Evolutionary conservation across 139 green algal genomes (phyloP).

Genomic region (Picochlorum sp.): DNA sequence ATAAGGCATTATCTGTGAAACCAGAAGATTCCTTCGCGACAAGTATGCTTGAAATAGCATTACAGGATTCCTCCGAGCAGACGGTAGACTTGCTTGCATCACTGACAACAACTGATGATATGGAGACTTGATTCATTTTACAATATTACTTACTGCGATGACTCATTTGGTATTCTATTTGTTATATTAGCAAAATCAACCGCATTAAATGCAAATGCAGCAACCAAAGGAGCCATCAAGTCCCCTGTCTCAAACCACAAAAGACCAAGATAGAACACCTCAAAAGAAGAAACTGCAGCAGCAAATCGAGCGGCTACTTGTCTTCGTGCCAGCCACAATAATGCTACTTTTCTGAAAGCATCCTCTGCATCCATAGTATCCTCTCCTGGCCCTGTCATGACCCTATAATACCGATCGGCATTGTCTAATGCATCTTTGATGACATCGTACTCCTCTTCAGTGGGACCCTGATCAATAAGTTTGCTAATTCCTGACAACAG

Average conservation of each 20-base stretch:
- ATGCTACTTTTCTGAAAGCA: slow-evolving; percentile 18
- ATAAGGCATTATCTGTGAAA: slow-evolving; percentile 66
- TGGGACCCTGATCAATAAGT: slow-evolving; percentile 9
- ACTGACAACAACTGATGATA: too few relatives aligned
- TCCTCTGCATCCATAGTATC: slow-evolving; percentile 3
- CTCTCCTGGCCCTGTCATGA: slow-evolving; percentile 5
- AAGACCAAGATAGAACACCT: slow-evolving; percentile 20
- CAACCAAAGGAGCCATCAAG: slow-evolving; percentile 23
- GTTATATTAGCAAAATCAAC: not conserved
- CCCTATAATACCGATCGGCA: slow-evolving; percentile 20
- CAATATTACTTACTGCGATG: too few relatives aligned
- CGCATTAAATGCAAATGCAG: slow-evolving; percentile 8
- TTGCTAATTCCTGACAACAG: slow-evolving; percentile 10
- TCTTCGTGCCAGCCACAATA: slow-evolving; percentile 20
- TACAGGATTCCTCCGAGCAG: slow-evolving; percentile 36
- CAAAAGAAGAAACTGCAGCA: slow-evolving; percentile 2
- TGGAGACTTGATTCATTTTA: too few relatives aligned
- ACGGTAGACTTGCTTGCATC: too few relatives aligned
- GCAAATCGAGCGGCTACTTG: slow-evolving; percentile 18
- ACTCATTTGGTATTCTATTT: not conserved
- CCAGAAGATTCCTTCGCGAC: slow-evolving; percentile 68
- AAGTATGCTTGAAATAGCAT: slow-evolving; percentile 68
- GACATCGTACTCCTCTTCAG: slow-evolving; percentile 23
- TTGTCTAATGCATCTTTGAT: slow-evolving; percentile 29
- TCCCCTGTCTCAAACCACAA: slow-evolving; percentile 27